Evolutionary conservation across 116 monocot species (phyloP), one percentile per base, ranked within the genome.

Genomic region (Trichopus zeylanicus): DNA sequence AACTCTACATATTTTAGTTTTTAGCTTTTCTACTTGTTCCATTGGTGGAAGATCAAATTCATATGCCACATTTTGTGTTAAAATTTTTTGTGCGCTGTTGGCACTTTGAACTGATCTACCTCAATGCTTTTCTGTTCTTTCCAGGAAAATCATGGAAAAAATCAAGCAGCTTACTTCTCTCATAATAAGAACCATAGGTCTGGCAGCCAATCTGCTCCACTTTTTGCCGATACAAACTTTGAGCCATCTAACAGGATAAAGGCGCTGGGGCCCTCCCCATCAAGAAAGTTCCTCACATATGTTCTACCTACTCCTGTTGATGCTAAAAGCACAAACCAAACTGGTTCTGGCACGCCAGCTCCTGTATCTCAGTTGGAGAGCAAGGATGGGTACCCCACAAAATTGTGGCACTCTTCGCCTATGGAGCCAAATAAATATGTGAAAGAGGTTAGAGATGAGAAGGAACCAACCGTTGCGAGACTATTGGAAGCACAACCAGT

Each of bases 151-250:
- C 23, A n/a, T 16, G 33, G 48, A 18, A 68, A 55, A 66, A 71
- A 26, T 19, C 59, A 51, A 48, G 26, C 35, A 54, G 72, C 70
- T 47, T 65, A 57, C 18, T 11, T 55, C 6, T 38, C 48, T 80
- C 55, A 29, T 21, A 59, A 19, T 57, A 26, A 35, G 57, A 51
- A 28, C 6, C 66, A 69, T 34, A 66, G 31, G 22, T 18, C 48
- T 57, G 25, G 64, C 27, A 86, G 78, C 46, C 78, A 87, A 73
- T 87, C 86, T 28, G 78, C 75, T 25, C 86, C 86, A 33, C 62
- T 87, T 51, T 73, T 67, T 48, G 56, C 66, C 33, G 67, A 82
- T 67, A 57, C 47, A 19, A 73, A 72, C 29, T 38, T 70, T 67
- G 78, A 87, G 38, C 53, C 55, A 46, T 66, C 69, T 56, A 75